Evolutionary conservation across 257 asterid species (phyloP).

Genomic region (Solanum pimpinellifolium): DNA sequence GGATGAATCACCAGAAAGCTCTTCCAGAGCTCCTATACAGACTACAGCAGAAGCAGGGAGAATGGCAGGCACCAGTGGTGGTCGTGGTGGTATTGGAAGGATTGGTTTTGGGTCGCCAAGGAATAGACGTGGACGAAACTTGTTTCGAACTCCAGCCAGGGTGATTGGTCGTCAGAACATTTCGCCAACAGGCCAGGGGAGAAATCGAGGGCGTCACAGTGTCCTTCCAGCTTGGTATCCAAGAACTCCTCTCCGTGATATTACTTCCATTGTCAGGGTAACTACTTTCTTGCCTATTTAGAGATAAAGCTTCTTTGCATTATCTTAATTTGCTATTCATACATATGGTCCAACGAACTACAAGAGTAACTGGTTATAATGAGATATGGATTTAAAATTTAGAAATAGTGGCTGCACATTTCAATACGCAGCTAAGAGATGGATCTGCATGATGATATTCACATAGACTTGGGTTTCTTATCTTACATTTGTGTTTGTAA

Average conservation of each 20-base stretch:
- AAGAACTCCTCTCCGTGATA: constrained; percentile 50
- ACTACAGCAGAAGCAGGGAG: background rate
- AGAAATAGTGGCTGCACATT: background rate
- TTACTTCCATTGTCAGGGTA: constrained; percentile 58
- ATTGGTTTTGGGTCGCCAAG: background rate
- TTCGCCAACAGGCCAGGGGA: constrained; percentile 19
- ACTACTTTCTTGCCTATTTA: background rate
- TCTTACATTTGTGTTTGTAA: background rate
- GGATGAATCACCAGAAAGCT: constrained; percentile 22
- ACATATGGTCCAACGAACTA: background rate
- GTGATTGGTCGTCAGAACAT: constrained; percentile 27
- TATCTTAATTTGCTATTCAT: background rate
- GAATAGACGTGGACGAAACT: background rate
- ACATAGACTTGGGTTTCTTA: background rate
- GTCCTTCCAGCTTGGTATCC: constrained; percentile 66
- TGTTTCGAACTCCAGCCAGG: constrained; percentile 19
- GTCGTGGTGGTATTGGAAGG: background rate
- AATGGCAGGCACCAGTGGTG: background rate
- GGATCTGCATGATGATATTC: background rate
- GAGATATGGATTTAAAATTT: background rate
- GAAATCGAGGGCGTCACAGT: constrained; percentile 31
- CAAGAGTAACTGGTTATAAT: background rate
- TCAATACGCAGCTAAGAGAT: background rate
- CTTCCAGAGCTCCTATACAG: constrained; percentile 22
- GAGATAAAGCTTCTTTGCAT: background rate